Base-by-base conservation (phyloP, 2,329 filamentous ascomycete species). In the Microdochium trichocladiopsis region DNA sequence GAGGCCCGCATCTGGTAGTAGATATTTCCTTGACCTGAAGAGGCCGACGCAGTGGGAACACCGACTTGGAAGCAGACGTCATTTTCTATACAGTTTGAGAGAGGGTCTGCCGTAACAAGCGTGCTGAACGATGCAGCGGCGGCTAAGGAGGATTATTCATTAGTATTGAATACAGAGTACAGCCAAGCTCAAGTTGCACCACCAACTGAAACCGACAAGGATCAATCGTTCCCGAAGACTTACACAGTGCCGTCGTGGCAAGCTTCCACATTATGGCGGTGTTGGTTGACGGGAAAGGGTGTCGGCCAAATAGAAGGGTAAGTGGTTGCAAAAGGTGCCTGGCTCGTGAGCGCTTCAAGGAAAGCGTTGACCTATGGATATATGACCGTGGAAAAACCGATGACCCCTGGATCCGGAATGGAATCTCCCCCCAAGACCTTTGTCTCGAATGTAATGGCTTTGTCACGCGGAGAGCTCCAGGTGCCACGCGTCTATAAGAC, bases 1-100 rank as follows among this genome's bases (percentile, higher is more conserved):
- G 79, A 77, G 3, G 80, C 80, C n/a, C 68, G 68, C 52, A 87
- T 72, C 60, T 84, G 82, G 56, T 86, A 74, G 63, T 81, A 85
- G 51, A 86, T 72, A 61, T 81, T 80, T 52, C 80, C 81, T 3
- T 69, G 67, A 28, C 72, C 72, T 3, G 73, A 70, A 36, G 68
- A 68, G 12, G 73, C 73, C 1, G 80, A 77, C 2, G 69, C 60
- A 47, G 70, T 59, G 0, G 83, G 82, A 2, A 84, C 74, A 43
- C 72, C 82, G 57, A 85, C 73, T 54, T 70, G 69, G 65, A 75
- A 83, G 65, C 81, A 84, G 41, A 83, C 64, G n/a, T 67, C 58
- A 25, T 61, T 57, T 2, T 61, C 61, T 43, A 76, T 70, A 58
- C 78, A 82, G 58, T 68, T 66, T 14, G 62, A 58, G n/a, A 64